Percentiles rank a stretch among this genome's conserved stretches.
phyloP scores from a whole-genome alignment of 345 rosid genomes.

The Mangifera indica region DNA sequence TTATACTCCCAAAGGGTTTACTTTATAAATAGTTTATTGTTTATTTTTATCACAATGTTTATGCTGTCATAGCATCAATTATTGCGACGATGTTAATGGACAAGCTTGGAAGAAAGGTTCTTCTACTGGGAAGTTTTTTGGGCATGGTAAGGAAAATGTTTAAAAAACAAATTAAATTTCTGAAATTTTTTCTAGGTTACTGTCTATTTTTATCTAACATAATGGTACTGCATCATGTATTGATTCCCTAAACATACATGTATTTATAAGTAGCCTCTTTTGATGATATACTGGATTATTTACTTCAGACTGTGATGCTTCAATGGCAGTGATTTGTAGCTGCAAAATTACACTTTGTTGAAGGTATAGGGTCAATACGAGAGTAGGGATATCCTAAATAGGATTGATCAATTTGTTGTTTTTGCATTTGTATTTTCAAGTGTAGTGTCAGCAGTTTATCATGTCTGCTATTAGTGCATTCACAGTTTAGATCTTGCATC shows the following conservation, averaged over 20 bases:
- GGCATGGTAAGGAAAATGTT: constrained; percentile 64
- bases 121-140: constrained; percentile 86
- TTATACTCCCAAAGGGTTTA: constrained; percentile 5
- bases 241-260: not conserved
- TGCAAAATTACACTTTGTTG: not conserved
- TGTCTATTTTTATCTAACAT: not conserved
- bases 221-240: not conserved
- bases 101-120: constrained; percentile 82
- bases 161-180: not conserved
- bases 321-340: not conserved
- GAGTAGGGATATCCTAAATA: not conserved
- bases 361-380: not conserved
- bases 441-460: not conserved
- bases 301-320: not conserved
- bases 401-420: not conserved
- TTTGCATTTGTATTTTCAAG: not conserved
- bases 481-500: not conserved
- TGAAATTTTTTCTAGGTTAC: not conserved
- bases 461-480: not conserved
- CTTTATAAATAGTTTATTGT: constrained; percentile 17
- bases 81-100: constrained; percentile 86
- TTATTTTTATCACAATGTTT: constrained; percentile 19
- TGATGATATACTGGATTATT: not conserved
- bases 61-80: constrained; percentile 55
- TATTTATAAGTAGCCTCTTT: not conserved